Conservation (phyloP, 225 moss, liverwort and hornwort species). For the Sphagnum contortum region DNA sequence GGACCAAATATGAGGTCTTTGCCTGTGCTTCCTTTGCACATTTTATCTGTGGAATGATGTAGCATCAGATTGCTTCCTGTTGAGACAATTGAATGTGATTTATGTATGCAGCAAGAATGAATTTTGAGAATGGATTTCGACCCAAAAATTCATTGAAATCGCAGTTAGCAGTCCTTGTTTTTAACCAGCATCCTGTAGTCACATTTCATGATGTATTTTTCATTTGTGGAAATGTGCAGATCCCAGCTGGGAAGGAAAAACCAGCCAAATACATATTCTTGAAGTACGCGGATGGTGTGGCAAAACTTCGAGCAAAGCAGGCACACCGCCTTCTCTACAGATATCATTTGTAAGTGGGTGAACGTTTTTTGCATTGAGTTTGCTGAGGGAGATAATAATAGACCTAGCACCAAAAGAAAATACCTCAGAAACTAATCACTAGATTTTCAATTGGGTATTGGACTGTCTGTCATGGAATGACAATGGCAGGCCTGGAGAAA, state of each 20-base stretch:
- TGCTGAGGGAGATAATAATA: neutral
- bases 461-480: neutral
- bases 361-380: neutral
- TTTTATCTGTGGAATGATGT: neutral
- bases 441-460: too few relatives aligned
- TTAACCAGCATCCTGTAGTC: too few relatives aligned
- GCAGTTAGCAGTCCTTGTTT: too few relatives aligned
- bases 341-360: conserved; percentile 40
- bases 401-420: too few relatives aligned
- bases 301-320: conserved; percentile 84
- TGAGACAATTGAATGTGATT: too few relatives aligned
- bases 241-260: conserved; percentile 61
- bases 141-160: too few relatives aligned
- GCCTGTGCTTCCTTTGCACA: neutral
- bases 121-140: too few relatives aligned
- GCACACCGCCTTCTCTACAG: conserved; percentile 79
- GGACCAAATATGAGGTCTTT: conserved; percentile 55
- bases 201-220: too few relatives aligned
- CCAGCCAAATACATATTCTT: conserved; percentile 67
- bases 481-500: conserved; percentile 49
- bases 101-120: too few relatives aligned
- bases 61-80: too few relatives aligned
- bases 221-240: conserved; percentile 2
- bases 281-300: conserved; percentile 77
- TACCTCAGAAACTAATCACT: too few relatives aligned